Evolutionary conservation across 2,329 filamentous ascomycete species (phyloP).

Genomic region (Laburnicola sp.): DNA sequence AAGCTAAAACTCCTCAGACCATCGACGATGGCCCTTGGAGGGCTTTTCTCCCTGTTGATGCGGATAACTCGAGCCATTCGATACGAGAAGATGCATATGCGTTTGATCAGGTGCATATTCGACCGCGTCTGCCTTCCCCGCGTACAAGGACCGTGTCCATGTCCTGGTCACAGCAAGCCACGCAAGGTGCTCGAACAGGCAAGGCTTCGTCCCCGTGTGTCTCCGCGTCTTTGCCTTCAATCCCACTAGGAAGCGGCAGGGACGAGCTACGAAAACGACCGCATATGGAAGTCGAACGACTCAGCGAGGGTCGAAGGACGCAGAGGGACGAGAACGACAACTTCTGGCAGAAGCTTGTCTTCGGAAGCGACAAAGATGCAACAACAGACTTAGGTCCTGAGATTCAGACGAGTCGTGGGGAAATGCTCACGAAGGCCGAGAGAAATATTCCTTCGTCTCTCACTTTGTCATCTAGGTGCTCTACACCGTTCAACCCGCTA

Average conservation of each 20-base stretch:
- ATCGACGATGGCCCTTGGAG: slow-evolving; percentile 36
- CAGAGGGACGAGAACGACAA: slow-evolving; percentile 24
- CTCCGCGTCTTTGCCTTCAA: slow-evolving; percentile 33
- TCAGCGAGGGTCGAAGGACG: background rate
- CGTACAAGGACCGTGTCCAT: slow-evolving; percentile 15
- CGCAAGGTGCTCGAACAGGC: slow-evolving; percentile 23
- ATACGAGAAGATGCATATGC: slow-evolving; percentile 12
- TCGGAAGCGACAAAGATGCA: slow-evolving; percentile 24
- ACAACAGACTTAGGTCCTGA: slow-evolving; percentile 5
- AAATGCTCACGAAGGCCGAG: slow-evolving; percentile 9
- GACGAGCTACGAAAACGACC: slow-evolving; percentile 3
- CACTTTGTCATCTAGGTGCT: slow-evolving; percentile 24
- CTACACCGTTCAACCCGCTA: slow-evolving; percentile 22
- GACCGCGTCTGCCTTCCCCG: slow-evolving; percentile 9
- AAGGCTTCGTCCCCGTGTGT: slow-evolving; percentile 19
- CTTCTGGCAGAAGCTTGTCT: slow-evolving; percentile 41
- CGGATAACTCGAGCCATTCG: slow-evolving; percentile 26
- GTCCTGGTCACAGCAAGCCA: slow-evolving; percentile 33
- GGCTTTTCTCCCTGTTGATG: slow-evolving; percentile 25
- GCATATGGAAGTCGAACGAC: slow-evolving; percentile 6
- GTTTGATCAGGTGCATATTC: slow-evolving; percentile 21
- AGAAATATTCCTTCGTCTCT: slow-evolving; percentile 20
- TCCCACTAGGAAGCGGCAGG: slow-evolving; percentile 13
- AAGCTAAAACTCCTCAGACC: slow-evolving; percentile 15
- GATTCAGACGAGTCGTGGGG: slow-evolving; percentile 8